Evolutionary conservation across 306 rosid species (phyloP).

Genomic region (Prunus mira): DNA sequence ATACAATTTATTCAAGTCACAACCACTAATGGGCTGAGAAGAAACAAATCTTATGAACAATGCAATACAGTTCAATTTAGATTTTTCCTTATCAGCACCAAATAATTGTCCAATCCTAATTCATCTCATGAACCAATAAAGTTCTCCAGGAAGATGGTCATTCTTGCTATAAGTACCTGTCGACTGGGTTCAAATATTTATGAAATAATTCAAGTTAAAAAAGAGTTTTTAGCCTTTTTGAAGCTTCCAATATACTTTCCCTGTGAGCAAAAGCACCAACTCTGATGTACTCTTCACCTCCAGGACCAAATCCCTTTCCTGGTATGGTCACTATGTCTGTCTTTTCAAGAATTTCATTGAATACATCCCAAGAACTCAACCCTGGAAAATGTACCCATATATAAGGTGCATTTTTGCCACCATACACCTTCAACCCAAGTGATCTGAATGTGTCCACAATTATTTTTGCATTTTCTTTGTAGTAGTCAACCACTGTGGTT

Average conservation of each 20-base stretch:
- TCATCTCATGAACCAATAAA: not conserved
- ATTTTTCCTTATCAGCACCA: not conserved
- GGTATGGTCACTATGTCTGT: conserved; percentile 66
- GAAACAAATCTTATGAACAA: not conserved
- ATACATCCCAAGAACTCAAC: conserved; percentile 54
- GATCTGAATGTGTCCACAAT: conserved; percentile 44
- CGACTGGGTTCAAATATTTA: not conserved
- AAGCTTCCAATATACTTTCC: conserved; percentile 53
- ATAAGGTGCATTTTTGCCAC: conserved; percentile 65
- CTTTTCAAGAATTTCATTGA: conserved; percentile 45
- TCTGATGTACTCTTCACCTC: conserved; percentile 53
- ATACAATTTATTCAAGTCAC: too few relatives aligned
- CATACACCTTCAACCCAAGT: conserved; percentile 52
- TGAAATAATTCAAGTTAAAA: not conserved
- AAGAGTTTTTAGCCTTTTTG: conserved; percentile 30
- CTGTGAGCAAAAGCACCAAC: conserved; percentile 57
- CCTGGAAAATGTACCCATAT: conserved; percentile 73
- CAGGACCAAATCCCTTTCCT: conserved; percentile 74
- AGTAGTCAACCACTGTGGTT: conserved; percentile 28
- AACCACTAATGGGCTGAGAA: too few relatives aligned
- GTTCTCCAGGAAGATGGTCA: not conserved
- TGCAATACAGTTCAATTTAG: not conserved
- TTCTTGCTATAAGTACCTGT: not conserved
- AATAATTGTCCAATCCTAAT: not conserved
- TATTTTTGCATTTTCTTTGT: conserved; percentile 54